Evolutionary conservation across 2,329 filamentous ascomycete species (phyloP), one percentile per base, ranked within the genome.

Genomic region (Neonectria punicea): DNA sequence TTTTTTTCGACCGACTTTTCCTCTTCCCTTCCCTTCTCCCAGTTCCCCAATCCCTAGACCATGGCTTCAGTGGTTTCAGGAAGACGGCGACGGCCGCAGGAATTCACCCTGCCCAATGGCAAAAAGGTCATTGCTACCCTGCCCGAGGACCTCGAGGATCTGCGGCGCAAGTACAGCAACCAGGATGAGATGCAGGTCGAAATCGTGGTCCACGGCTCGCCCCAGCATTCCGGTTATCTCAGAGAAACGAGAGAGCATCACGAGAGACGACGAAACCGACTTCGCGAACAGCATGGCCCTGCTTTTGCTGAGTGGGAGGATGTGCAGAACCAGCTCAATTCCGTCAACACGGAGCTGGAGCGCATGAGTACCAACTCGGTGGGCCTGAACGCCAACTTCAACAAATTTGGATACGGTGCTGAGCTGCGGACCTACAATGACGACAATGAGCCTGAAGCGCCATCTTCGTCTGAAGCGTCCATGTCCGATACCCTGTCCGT

Each of bases 381-480:
- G n/a, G 73, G 84, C 18, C 78, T 90, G 22, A 86, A 87, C 70
- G 86, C 87, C 36, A 90, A 86, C 73, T 90, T 90, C 73, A 83
- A 82, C 59, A 87, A 87, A 71, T 91, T 88, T 78, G 89, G 89
- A 1, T 91, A 89, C 73, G 83, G 82, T 53, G 87, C 87, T 30
- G 83, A 86, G 74, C 76, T 90, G 57, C 80, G 87, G 60, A 85
- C 83, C 58, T 85, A 80, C 69, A 64, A 73, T 16, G 77, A 81
- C 3, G 73, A 69, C 13, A 71, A 74, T 2, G 65, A 66, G 5
- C 22, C 55, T 2, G 59, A 61, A 41, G 57, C 20, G 11, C 28
- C 8, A 5, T 61, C 71, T 6, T 63, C 72, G 7, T 73, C 70
- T 13, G 65, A 63, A 6, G 57, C 67, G 4, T 75, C 72, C 28